Evolutionary conservation across 495 filamentous ascomycete species (phyloP), one percentile per base, ranked within the genome.

Genomic region (Penicillium alfredii): DNA sequence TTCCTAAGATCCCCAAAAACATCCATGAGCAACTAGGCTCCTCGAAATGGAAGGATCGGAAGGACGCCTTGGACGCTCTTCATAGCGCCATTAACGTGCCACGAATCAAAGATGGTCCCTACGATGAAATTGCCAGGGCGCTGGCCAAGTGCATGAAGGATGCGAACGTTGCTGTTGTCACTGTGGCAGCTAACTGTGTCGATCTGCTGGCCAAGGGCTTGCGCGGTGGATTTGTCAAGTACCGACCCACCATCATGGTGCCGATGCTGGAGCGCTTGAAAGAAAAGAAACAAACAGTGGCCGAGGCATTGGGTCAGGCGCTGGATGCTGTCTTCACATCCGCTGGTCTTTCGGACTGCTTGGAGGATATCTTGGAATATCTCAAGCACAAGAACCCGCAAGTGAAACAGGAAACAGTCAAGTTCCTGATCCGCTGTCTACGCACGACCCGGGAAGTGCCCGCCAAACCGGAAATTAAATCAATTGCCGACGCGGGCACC

Each of bases 111-210:
- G 92, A 97, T 40, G 88, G 77, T 3, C 82, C 81, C 25, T 99
- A 84, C 45, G 76, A 81, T 58, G 88, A 97, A 43, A 78, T 95
- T 51, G 76, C 84, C 27, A 74, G 81, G 28, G 76, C 72, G 4
- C 65, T 97, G 28, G 92, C 92, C 17, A 97, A 96, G 57, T 86
- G 77, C 49, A 97, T 97, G 90, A 97, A 97, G 58, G 93, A 99
- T 54, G 92, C 93, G 31, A 99, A 99, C 52, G 81, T 99, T 51
- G 85, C 86, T 6, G 92, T 97, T 27, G 93, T 94, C 19, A 90
- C 85, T 1, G 81, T 88, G 30, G 92, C 93, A 7, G 90, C 89
- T 11, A 92, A 96, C 54, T 96, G 92, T 58, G 81, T 95, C 23
- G 90, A 96, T 45, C 67, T 84, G 6, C 65, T 97, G n/a, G 92